Evolutionary conservation across 495 filamentous ascomycete species (phyloP).

Genomic region (Glarea lozoyensis): DNA sequence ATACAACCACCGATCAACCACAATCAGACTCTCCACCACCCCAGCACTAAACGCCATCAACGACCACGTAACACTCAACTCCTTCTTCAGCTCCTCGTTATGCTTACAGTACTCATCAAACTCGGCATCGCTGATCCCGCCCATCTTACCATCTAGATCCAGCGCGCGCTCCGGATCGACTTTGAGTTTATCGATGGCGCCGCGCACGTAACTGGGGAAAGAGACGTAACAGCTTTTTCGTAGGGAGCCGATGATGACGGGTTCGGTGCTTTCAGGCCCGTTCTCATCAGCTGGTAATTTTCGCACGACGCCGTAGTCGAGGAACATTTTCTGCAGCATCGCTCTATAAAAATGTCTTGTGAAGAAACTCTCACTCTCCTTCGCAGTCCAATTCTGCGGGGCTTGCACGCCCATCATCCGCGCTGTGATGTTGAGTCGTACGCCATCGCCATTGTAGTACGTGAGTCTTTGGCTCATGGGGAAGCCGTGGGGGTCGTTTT

Average conservation of each 20-base stretch:
- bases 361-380: constrained; percentile 80
- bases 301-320: constrained; percentile 66
- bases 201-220: constrained; percentile 69
- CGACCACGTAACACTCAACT: constrained; percentile 80
- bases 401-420: constrained; percentile 97
- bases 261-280: constrained; percentile 43
- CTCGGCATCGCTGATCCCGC: constrained; percentile 59
- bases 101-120: constrained; percentile 56
- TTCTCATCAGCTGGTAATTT: constrained; percentile 26
- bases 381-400: constrained; percentile 77
- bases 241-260: constrained; percentile 79
- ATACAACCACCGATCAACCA: constrained; percentile 87
- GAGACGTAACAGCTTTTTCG: constrained; percentile 70
- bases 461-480: constrained; percentile 77
- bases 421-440: constrained; percentile 89
- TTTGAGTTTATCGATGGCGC: constrained; percentile 65
- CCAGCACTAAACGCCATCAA: constrained; percentile 92
- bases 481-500: constrained; percentile 80
- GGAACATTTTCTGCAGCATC: constrained; percentile 79
- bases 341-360: constrained; percentile 90
- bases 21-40: constrained; percentile 81
- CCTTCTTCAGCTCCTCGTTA: constrained; percentile 61
- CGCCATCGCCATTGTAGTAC: constrained; percentile 50
- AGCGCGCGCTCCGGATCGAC: constrained; percentile 46
- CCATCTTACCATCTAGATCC: constrained; percentile 51